These are phyloP conservation scores for Geotrichum europaeum DNA, from an alignment of 1,139 yeast species.

Conservation along the genomic window DNA sequence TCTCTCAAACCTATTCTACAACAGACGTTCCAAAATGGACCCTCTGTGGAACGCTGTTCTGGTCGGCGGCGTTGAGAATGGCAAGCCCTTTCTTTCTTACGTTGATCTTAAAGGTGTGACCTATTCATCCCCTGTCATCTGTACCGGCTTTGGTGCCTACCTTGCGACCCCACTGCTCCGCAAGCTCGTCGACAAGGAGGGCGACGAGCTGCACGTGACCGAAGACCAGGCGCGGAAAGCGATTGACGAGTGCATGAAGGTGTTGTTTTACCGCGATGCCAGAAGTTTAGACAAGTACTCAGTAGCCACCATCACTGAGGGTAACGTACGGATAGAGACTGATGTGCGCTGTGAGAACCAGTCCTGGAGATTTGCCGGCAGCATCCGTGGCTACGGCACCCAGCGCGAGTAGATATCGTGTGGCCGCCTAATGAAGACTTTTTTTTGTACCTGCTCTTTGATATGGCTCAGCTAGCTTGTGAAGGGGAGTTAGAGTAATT, in stretches of 20 bases:
- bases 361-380: slow-evolving; percentile 89
- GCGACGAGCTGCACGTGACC: slow-evolving; percentile 58
- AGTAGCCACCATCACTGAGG: slow-evolving; percentile 63
- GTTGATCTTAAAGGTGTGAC: slow-evolving; percentile 91
- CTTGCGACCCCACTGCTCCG: slow-evolving; percentile 89
- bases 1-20: slow-evolving; percentile 75
- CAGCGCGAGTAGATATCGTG: slow-evolving; percentile 33
- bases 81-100: slow-evolving; percentile 61
- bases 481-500: background rate
- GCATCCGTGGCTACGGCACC: slow-evolving; percentile 86
- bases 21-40: slow-evolving; percentile 85
- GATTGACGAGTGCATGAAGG: slow-evolving; percentile 85
- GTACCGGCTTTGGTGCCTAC: slow-evolving; percentile 96
- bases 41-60: slow-evolving; percentile 94
- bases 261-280: slow-evolving; percentile 92
- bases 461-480: background rate
- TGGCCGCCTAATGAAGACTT: background rate
- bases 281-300: slow-evolving; percentile 84
- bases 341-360: slow-evolving; percentile 62
- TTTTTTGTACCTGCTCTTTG: background rate
- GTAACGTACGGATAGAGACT: slow-evolving; percentile 59
- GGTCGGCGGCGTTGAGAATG: slow-evolving; percentile 77
- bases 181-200: slow-evolving; percentile 72
- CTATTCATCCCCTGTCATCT: slow-evolving; percentile 80
- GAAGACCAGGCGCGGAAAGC: slow-evolving; percentile 72